Base-by-base conservation (phyloP, 2,329 filamentous ascomycete genomes). In the Chrysosporium keratinophilum region DNA sequence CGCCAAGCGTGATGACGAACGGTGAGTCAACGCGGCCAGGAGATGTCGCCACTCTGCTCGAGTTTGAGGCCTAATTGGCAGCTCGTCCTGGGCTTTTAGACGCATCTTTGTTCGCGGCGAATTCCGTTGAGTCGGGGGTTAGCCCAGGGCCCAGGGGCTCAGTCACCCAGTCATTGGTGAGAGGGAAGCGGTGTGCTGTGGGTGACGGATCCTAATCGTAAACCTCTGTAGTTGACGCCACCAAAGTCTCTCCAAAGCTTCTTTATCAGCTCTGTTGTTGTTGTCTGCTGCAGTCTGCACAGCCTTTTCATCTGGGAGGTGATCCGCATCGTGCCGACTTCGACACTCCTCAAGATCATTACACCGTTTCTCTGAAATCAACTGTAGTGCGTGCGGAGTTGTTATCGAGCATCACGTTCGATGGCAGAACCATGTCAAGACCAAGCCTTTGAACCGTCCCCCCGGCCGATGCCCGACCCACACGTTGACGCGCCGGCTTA, bases 381-480 rank as follows among this genome's bases (percentile, higher is more conserved):
- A 7, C 23, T 28, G 23, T 28, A 4, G 23, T 28, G 23, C 23
- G 23, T 3, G 23, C 23, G 7, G 7, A 28, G 3, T 28, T 3
- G 23, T 28, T 28, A 28, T 28, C 23, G 23, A 28, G 23, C 23
- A 28, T 28, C 23, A 7, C 23, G 23, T 28, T 28, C 23, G 19
- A 45, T 45, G 42, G 15, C 42, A 14, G 42, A 45, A 23, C 42
- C 42, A 52, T 31, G 50, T 52, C 42, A 17, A 39, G 43, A 40
- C 50, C 41, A 39, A 52, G 50, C 41, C 12, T 40, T 46, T 7
- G 42, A 46, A 17, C 42, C 42, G 34, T 45, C 33, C 12, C 41
- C 39, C 42, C 31, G 40, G 40, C 39, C 20, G 31, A 46, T 52
- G 19, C 31, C 41, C 19, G 20, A 40, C 35, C 42, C 50, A 37